Evolutionary conservation across 208 protist species (phyloP), one percentile per base, ranked within the genome.

Genomic region (Crithidia sp.): DNA sequence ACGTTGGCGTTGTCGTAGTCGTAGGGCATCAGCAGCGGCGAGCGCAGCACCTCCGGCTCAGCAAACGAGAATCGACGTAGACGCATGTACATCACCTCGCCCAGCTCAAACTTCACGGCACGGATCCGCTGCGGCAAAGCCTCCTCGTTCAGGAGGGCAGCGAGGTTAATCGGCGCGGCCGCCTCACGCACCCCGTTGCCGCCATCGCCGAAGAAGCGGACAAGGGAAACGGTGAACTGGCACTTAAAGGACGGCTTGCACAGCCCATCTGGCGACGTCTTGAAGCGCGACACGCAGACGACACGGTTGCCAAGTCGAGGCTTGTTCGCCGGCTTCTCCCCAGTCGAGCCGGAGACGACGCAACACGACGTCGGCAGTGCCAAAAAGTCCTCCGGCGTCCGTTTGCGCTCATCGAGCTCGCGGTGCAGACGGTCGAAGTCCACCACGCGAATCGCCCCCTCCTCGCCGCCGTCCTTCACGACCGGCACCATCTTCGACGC

Each of bases 181-280:
- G 54, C 50, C 62, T 77, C 82, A 0, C 63, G 56, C 49, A 81
- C 81, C 1, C 67, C 61, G 44, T 79, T 76, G 16, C 81, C 71
- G 43, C 79, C 62, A 17, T 62, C 76, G 17, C 77, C 79, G 64
- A 72, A 78, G 52, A 81, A 72, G 47, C 84, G 84, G 28, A 81
- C 69, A 0, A 92, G 56, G 3, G 71, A 81, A 50, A 92, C 64
- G 7, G 64, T 66, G 44, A 92, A 68, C 67, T 87, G 88, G 41
- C 79, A 92, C 79, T 92, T 89, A 66, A 87, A 86, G 19, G 87
- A 92, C 37, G 84, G 76, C 71, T 92, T 92, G 71, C 87, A 92
- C 14, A 92, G 80, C 8, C 84, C 87, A 47, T 92, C 84, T 8
- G 72, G 67, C 65, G 76, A 77, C 0, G 87, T 89, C 44, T 92